A percentile compares a stretch with the other conserved stretches of the same genome.
These are phyloP conservation scores for Draba incana DNA, from an alignment of 345 rosid genomes.

Conservation along the genomic window DNA sequence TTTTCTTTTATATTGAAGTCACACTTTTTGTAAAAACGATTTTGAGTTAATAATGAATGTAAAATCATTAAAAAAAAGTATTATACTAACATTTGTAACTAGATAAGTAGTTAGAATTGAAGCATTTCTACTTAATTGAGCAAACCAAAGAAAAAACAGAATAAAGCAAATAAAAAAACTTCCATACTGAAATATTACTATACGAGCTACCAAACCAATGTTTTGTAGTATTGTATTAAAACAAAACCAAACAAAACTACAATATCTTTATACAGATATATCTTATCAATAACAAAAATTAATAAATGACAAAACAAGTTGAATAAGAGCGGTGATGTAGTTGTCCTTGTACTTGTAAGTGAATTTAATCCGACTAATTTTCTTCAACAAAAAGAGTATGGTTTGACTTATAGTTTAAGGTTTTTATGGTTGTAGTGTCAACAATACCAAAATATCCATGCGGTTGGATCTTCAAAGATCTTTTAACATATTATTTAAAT, in stretches of 20 bases:
- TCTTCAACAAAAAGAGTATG: slow-evolving; percentile 34
- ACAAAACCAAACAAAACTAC: neutral
- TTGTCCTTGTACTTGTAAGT: too few relatives aligned
- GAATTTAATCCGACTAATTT: slow-evolving; percentile 17
- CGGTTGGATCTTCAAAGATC: slow-evolving; percentile 17
- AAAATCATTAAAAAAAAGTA: too few relatives aligned
- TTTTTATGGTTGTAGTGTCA: slow-evolving; percentile 10
- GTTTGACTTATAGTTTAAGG: slow-evolving; percentile 34
- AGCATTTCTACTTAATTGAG: neutral
- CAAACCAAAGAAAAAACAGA: neutral
- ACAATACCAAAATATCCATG: neutral
- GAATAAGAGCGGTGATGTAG: too few relatives aligned
- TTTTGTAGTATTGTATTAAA: too few relatives aligned
- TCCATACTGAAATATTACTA: neutral
- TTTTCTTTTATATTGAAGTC: too few relatives aligned
- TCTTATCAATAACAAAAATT: too few relatives aligned
- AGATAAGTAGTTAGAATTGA: too few relatives aligned
- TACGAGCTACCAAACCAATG: neutral
- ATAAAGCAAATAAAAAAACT: neutral
- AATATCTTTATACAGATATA: neutral
- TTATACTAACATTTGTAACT: too few relatives aligned
- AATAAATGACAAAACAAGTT: too few relatives aligned
- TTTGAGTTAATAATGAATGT: too few relatives aligned
- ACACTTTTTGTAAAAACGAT: too few relatives aligned
- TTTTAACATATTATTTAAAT: slow-evolving; percentile 20